Percentiles rank a stretch among this genome's conserved stretches.
Evolutionary conservation across 2,329 filamentous ascomycete species (phyloP).

Genomic region (Paraconiothyrium brasiliense): DNA sequence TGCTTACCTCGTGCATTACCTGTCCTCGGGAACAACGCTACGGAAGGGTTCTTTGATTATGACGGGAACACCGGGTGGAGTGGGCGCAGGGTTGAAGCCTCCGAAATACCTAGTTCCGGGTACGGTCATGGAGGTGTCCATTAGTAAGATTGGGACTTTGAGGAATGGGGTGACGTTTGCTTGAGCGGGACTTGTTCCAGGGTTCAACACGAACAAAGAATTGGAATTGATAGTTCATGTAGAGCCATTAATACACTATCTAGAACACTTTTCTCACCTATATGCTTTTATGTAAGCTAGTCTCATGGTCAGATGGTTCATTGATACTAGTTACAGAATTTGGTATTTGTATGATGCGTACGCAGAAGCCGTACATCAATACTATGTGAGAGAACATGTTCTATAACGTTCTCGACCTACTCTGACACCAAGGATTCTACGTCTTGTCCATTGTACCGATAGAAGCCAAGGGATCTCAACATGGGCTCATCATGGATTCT

Average conservation of each 20-base stretch:
- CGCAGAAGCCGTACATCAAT: too few species aligned
- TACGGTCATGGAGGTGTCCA: conserved; percentile 25
- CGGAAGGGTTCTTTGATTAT: conserved; percentile 56
- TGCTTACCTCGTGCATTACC: conserved; percentile 53
- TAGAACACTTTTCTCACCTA: too few species aligned
- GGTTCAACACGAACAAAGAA: too few species aligned
- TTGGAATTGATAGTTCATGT: too few species aligned
- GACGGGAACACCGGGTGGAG: conserved; percentile 56
- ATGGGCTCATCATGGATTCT: conserved; percentile 66
- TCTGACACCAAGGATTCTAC: conserved; percentile 49
- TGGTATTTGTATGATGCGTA: too few species aligned
- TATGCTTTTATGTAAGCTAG: too few species aligned
- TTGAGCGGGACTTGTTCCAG: neutral
- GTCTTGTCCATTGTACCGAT: conserved; percentile 53
- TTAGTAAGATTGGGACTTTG: conserved; percentile 31
- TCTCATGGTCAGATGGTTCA: too few species aligned
- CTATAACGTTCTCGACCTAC: neutral
- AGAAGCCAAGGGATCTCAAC: conserved; percentile 62
- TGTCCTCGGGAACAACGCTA: conserved; percentile 52
- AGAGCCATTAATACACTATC: too few species aligned
- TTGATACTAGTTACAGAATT: too few species aligned
- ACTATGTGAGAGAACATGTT: too few species aligned
- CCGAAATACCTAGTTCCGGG: conserved; percentile 28
- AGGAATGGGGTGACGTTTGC: conserved; percentile 22
- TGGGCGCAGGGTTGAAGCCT: conserved; percentile 49